phyloP scores from a whole-genome alignment of 352 stramenopile genomes.

The Phytophthora sojae region DNA sequence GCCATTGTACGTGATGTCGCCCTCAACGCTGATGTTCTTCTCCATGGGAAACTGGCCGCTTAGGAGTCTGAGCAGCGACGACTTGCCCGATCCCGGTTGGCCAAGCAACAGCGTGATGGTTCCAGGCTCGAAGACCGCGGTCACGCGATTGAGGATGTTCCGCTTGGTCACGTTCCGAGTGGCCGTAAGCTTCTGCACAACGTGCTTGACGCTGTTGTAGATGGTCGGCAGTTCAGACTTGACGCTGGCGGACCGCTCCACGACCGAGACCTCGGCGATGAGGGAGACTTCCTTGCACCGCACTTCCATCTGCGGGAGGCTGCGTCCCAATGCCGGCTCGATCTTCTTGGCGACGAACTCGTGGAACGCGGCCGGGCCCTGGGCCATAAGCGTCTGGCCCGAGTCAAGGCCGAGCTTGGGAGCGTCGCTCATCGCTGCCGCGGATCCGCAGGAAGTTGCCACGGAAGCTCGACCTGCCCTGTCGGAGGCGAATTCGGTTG shows the following conservation, averaged over 20 bases:
- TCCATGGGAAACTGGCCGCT: constrained; percentile 37
- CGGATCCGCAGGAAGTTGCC: background rate
- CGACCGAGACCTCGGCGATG: constrained; percentile 28
- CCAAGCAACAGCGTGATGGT: constrained; percentile 43
- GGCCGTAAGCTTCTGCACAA: constrained; percentile 9
- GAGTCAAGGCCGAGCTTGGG: constrained; percentile 15
- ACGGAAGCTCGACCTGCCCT: background rate
- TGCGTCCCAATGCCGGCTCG: constrained; percentile 25
- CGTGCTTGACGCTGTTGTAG: constrained; percentile 29
- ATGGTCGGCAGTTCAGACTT: constrained; percentile 40
- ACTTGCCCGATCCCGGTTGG: constrained; percentile 51
- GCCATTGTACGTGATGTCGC: constrained; percentile 41
- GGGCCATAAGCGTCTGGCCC: constrained; percentile 19
- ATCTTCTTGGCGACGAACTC: constrained; percentile 31
- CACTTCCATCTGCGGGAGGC: constrained; percentile 43
- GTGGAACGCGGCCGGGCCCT: constrained; percentile 33
- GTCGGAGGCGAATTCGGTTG: constrained; percentile 12
- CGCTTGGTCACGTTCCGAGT: constrained; percentile 1
- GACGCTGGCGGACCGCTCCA: constrained; percentile 8
- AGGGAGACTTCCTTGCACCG: constrained; percentile 41
- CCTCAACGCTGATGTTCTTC: constrained; percentile 34
- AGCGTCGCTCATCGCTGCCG: background rate
- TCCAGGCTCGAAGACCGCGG: constrained; percentile 39
- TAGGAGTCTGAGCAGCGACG: constrained; percentile 42
- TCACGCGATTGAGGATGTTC: constrained; percentile 39